Conservation (phyloP, 441 rosid genomes). For the Jatropha multifida region DNA sequence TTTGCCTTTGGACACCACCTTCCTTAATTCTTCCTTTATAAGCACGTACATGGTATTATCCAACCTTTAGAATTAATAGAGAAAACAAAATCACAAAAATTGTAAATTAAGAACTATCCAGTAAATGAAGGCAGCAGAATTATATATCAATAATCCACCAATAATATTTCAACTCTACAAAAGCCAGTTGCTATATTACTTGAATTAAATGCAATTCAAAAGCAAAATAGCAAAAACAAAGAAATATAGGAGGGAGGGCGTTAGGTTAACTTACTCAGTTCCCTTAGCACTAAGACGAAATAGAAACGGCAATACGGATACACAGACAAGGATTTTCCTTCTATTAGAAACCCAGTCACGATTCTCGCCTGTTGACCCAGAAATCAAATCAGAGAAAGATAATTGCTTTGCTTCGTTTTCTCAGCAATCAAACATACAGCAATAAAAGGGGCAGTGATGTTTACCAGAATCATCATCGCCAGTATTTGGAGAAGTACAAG, state of each 20-base stretch:
- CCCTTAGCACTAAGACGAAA: slow-evolving; percentile 41
- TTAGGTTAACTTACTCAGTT: slow-evolving; percentile 44
- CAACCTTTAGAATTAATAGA: slow-evolving; percentile 29
- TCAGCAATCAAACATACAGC: background rate
- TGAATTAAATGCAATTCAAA: background rate
- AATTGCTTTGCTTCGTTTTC: background rate
- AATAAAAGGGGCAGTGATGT: background rate
- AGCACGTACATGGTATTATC: slow-evolving; percentile 24
- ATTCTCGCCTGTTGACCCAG: slow-evolving; percentile 31
- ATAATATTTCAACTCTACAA: background rate
- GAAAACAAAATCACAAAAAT: background rate
- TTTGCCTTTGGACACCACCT: slow-evolving; percentile 72
- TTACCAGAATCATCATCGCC: slow-evolving; percentile 32
- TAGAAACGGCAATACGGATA: slow-evolving; percentile 51
- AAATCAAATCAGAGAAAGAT: background rate
- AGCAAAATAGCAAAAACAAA: background rate
- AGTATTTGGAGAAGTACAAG: slow-evolving; percentile 21
- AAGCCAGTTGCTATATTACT: background rate
- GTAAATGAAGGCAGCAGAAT: background rate
- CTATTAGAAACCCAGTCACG: slow-evolving; percentile 28
- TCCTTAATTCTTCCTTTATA: slow-evolving; percentile 58
- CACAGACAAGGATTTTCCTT: slow-evolving; percentile 41
- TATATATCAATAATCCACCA: background rate
- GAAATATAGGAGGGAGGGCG: background rate
- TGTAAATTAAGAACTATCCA: background rate